Conservation (phyloP, 805 yeast species). For the Wickerhamomyces canadensis region DNA sequence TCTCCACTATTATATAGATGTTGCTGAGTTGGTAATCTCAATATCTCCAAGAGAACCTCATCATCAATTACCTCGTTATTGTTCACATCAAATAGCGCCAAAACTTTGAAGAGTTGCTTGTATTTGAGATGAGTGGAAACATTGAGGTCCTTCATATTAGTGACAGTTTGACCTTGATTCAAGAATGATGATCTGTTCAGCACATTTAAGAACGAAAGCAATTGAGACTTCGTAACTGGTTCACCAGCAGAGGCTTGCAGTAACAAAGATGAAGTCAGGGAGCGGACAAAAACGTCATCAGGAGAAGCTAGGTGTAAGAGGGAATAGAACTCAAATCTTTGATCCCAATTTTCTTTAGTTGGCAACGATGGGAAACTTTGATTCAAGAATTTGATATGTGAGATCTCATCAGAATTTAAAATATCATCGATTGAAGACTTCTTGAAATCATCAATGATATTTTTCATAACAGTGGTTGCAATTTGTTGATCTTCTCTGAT, state of each 20-base stretch:
- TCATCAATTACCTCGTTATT: constrained; percentile 10
- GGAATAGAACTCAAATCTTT: constrained; percentile 10
- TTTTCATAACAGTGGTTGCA: constrained; percentile 4
- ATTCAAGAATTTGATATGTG: constrained; percentile 1
- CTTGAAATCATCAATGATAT: constrained; percentile 4
- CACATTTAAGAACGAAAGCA: constrained; percentile 2
- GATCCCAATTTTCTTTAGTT: constrained; percentile 11
- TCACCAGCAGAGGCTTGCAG: constrained; percentile 17
- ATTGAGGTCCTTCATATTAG: constrained; percentile 3
- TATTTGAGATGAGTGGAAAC: constrained; percentile 3
- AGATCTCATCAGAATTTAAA: not conserved
- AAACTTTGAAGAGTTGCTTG: constrained; percentile 6
- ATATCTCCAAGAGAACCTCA: constrained; percentile 9
- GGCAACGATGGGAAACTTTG: constrained; percentile 17
- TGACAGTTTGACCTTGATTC: constrained; percentile 7
- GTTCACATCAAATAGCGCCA: constrained; percentile 9
- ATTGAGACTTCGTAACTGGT: constrained; percentile 8
- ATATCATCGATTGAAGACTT: constrained; percentile 3
- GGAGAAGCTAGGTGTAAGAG: constrained; percentile 12
- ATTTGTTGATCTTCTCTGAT: constrained; percentile 5
- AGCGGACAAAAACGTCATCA: not conserved
- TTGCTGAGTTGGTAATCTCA: constrained; percentile 20
- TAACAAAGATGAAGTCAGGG: constrained; percentile 6
- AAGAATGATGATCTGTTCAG: constrained; percentile 4
- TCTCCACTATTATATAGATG: constrained; percentile 8